These are phyloP conservation scores for Pelargonium cotyledonis DNA, from an alignment of 441 rosid genomes.

Conservation along the genomic window DNA sequence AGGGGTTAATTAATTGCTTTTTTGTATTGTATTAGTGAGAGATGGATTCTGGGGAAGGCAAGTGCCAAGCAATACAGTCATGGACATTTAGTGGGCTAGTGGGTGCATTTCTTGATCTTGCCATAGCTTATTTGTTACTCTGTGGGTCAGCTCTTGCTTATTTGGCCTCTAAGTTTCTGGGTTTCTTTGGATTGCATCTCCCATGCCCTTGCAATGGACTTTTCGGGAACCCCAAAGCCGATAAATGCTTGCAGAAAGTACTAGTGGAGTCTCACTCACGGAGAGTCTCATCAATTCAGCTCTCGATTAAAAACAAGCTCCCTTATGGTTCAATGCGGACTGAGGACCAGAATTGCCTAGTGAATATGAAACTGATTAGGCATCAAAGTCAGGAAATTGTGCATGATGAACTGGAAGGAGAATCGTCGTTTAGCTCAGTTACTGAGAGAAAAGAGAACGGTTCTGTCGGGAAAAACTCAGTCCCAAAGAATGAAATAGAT, in stretches of 20 bases:
- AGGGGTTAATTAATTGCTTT: too few relatives aligned
- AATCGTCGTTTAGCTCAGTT: slow-evolving; percentile 26
- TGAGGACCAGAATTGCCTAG: slow-evolving; percentile 15
- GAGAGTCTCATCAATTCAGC: slow-evolving; percentile 42
- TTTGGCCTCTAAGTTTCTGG: slow-evolving; percentile 5
- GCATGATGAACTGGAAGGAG: slow-evolving; percentile 24
- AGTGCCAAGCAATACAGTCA: slow-evolving; percentile 36
- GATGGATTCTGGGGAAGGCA: slow-evolving; percentile 27
- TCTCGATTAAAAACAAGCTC: slow-evolving; percentile 34
- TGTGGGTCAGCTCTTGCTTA: slow-evolving; percentile 37
- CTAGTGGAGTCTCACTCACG: slow-evolving; percentile 33
- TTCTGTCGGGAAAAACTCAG: slow-evolving; percentile 4
- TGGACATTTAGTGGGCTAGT: slow-evolving; percentile 72
- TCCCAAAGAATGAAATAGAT: slow-evolving; percentile 22
- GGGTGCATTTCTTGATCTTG: slow-evolving; percentile 66
- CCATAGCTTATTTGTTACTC: slow-evolving; percentile 42
- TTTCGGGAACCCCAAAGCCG: slow-evolving; percentile 18
- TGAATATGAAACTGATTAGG: slow-evolving; percentile 19
- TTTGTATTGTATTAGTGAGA: neutral
- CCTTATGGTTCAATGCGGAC: slow-evolving; percentile 44
- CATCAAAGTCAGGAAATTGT: slow-evolving; percentile 14
- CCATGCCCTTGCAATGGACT: slow-evolving; percentile 11
- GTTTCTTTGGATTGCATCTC: neutral
- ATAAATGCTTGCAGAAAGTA: slow-evolving; percentile 44
- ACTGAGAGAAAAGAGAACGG: slow-evolving; percentile 11